Evolutionary conservation across 176 grass and related monocot genomes (phyloP), one percentile per base, ranked within the genome.

Genomic region (Melocanna baccifera): DNA sequence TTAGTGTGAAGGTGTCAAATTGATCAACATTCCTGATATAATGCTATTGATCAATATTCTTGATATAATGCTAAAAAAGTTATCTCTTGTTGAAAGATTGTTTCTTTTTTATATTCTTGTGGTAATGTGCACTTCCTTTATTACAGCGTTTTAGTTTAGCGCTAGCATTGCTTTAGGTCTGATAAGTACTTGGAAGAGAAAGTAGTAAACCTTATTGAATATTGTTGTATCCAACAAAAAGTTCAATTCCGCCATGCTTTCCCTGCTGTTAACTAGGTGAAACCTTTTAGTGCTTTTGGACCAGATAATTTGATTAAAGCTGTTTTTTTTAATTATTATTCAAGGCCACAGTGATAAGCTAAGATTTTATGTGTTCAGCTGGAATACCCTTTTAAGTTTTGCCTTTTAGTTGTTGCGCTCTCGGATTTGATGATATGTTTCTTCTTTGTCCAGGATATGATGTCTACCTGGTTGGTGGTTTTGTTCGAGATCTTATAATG

Each of bases 401-500:
- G 59, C 40, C 3, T 75, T 41, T 40, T 43, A 63, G n/a, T 51
- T 86, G 45, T 73, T 77, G 26, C 9, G 34, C 12, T 70, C 19
- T n/a, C 57, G 3, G 16, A 69, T 84, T 80, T 26, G 42, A 28
- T 86, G 40, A 46, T 83, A 61, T 62, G 6, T 84, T 69, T 91
- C 43, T 30, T 78, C 30, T 55, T 61, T 87, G 20, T 81, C 50
- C 85, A 96, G 97, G 97, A 66, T 96, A 96, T 88, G 93, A 99
- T 66, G 93, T 88, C 29, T 99, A 99, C 86, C 81, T 99, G 53
- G 97, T 99, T 58, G 93, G 91, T 23, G 93, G 97, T 67, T 99
- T 91, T 88, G 97, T 99, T 75, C 87, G 91, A 58, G 97, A 99
- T 92, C 88, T 96, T 81, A 86, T 99, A 75, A 86, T 99, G 97